phyloP scores from a whole-genome alignment of 2,329 filamentous ascomycete genomes.

The Cercospora sp. region DNA sequence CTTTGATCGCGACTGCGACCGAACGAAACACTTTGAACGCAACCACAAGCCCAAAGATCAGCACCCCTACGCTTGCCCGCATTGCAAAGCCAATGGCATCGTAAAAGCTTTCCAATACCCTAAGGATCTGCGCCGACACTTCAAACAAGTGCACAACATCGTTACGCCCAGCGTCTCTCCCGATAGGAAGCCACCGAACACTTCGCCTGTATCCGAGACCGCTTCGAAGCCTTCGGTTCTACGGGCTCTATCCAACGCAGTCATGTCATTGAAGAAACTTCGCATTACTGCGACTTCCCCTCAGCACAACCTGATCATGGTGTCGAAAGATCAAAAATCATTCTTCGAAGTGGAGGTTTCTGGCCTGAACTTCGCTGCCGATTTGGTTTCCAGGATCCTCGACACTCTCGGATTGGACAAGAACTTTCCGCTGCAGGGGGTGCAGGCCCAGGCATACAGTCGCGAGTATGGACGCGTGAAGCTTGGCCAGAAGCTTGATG shows the following conservation, averaged over 20 bases:
- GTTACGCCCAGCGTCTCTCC: background rate
- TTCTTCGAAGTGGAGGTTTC: constrained; percentile 6
- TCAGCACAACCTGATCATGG: background rate
- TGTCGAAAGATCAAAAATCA: background rate
- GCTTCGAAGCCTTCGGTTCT: background rate
- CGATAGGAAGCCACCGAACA: background rate
- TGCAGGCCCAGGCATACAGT: background rate
- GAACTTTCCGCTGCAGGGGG: too few species aligned
- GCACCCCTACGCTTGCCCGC: constrained; percentile 7
- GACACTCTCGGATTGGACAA: background rate
- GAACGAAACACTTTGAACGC: constrained; percentile 16
- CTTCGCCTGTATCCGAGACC: background rate
- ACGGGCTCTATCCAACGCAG: background rate
- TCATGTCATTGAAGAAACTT: constrained; percentile 6
- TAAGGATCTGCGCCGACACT: constrained; percentile 21
- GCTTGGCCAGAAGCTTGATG: background rate
- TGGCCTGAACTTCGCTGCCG: background rate
- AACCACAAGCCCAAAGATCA: constrained; percentile 2
- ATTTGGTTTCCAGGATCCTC: background rate
- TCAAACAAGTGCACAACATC: constrained; percentile 15
- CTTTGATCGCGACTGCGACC: constrained; percentile 19
- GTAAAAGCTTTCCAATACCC: constrained; percentile 15
- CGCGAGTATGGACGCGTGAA: background rate
- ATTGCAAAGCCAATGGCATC: constrained; percentile 6
- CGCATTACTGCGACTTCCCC: background rate